Conservation (phyloP, 23 red algal genomes). For the Gracilariopsis chorda region DNA sequence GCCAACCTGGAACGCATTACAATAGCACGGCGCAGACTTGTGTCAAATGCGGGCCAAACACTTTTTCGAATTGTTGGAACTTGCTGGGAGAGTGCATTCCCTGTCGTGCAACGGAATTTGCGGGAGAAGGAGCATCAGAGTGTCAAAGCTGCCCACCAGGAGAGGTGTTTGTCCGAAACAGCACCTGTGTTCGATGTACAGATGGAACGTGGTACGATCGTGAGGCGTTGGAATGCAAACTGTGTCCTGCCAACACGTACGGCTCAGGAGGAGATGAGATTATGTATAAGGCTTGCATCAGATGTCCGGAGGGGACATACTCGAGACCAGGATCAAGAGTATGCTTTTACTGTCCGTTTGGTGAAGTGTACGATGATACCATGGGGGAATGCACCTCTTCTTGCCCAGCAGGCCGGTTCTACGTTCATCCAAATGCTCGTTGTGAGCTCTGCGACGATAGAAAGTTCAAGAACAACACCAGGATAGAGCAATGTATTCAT, state of each 20-base stretch:
- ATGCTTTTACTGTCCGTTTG: constrained; percentile 1
- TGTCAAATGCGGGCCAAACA: background rate
- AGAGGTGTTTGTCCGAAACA: background rate
- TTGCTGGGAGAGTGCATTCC: background rate
- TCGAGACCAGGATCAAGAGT: background rate
- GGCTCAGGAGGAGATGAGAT: background rate
- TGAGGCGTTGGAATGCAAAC: background rate
- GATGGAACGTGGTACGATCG: background rate
- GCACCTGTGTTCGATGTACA: background rate
- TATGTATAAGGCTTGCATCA: background rate
- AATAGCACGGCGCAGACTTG: background rate
- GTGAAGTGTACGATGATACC: background rate
- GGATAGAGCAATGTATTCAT: background rate
- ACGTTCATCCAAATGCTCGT: background rate
- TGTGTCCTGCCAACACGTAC: background rate
- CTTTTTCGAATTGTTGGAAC: background rate
- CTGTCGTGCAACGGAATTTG: background rate
- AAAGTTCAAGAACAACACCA: background rate
- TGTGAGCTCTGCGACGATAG: background rate
- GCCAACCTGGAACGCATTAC: background rate
- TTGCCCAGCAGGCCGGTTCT: background rate
- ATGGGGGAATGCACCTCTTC: background rate
- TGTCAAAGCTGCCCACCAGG: background rate
- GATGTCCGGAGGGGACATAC: background rate
- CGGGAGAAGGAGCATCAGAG: background rate